Percentiles rank a stretch among this genome's conserved stretches.
Evolutionary conservation across 306 rosid genomes (phyloP).

Genomic region (Medicago truncatula): DNA sequence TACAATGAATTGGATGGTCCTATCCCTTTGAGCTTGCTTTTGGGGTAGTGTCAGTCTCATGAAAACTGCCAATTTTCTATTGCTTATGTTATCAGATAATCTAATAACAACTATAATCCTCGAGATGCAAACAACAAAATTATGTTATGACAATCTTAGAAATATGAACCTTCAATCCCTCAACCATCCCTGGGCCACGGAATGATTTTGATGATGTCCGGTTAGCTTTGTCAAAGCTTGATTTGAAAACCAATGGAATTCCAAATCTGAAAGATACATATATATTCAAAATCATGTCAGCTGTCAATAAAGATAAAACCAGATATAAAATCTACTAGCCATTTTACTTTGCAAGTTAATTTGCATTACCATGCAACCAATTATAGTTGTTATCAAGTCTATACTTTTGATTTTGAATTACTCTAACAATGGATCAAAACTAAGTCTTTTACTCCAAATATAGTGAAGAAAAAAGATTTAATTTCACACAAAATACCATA

Average conservation of each 20-base stretch:
- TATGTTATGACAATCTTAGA: constrained; percentile 21
- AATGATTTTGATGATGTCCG: constrained; percentile 94
- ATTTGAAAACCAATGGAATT: constrained; percentile 88
- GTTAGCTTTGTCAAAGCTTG: constrained; percentile 98
- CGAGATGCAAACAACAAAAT: constrained; percentile 33
- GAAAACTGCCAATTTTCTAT: neutral
- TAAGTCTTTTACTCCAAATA: neutral
- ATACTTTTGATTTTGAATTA: neutral
- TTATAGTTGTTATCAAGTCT: neutral
- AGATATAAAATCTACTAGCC: neutral
- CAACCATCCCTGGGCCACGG: constrained; percentile 91
- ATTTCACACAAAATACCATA: neutral
- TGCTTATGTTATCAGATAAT: constrained; percentile 2
- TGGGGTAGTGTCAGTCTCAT: neutral
- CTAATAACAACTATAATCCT: constrained; percentile 29
- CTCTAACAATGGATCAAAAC: neutral
- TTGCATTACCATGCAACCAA: neutral
- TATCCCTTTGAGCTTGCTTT: neutral
- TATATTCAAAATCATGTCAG: constrained; percentile 21
- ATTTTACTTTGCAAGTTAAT: constrained; percentile 1
- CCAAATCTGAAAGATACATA: constrained; percentile 70
- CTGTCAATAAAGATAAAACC: constrained; percentile 25
- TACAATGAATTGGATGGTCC: neutral
- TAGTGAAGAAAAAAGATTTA: neutral
- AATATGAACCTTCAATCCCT: constrained; percentile 80